Conservation (phyloP, 768 basidiomycete genomes). For the Boletus eberwhitei region DNA sequence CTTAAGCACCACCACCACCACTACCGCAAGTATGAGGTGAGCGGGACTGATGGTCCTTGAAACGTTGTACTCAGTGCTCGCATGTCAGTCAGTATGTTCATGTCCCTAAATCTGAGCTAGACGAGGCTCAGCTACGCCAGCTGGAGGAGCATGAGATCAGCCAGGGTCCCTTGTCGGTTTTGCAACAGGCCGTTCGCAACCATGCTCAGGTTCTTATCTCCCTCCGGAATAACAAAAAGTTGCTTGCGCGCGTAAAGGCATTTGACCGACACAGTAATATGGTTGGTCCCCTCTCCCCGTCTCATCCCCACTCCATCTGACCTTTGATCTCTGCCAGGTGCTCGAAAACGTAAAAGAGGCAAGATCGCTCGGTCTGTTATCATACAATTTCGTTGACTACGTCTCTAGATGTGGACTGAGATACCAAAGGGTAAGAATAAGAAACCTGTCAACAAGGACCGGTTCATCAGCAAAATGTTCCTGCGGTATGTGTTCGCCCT, state of each 20-base stretch:
- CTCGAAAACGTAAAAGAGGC: slow-evolving; percentile 98
- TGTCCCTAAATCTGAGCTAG: slow-evolving; percentile 94
- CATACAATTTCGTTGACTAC: slow-evolving; percentile 4
- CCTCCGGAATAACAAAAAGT: slow-evolving; percentile 96
- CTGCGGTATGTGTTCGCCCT: slow-evolving; percentile 54
- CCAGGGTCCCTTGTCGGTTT: slow-evolving; percentile 92
- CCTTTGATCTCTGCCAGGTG: slow-evolving; percentile 49
- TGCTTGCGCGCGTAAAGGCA: slow-evolving; percentile 93
- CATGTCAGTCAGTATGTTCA: slow-evolving; percentile 87
- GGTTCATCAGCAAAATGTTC: slow-evolving; percentile 99
- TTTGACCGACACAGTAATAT: slow-evolving; percentile 99
- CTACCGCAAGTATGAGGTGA: slow-evolving; percentile 33
- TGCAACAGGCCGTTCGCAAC: slow-evolving; percentile 96
- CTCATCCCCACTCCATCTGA: slow-evolving; percentile 6
- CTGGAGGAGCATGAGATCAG: slow-evolving; percentile 98
- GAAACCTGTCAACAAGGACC: slow-evolving; percentile 98
- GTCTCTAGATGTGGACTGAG: slow-evolving; percentile 95
- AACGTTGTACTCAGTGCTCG: slow-evolving; percentile 6
- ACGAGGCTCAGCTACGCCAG: slow-evolving; percentile 93
- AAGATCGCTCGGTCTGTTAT: slow-evolving; percentile 22
- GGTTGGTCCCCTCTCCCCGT: slow-evolving; percentile 48
- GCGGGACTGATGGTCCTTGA: slow-evolving; percentile 3
- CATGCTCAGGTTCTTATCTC: slow-evolving; percentile 98
- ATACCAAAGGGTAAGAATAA: slow-evolving; percentile 97
- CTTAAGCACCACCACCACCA: slow-evolving; percentile 7